Percentiles rank a stretch among this genome's conserved stretches.
These are phyloP conservation scores for Aspergillus kassunensis DNA, from an alignment of 495 filamentous ascomycete genomes.

Conservation along the genomic window DNA sequence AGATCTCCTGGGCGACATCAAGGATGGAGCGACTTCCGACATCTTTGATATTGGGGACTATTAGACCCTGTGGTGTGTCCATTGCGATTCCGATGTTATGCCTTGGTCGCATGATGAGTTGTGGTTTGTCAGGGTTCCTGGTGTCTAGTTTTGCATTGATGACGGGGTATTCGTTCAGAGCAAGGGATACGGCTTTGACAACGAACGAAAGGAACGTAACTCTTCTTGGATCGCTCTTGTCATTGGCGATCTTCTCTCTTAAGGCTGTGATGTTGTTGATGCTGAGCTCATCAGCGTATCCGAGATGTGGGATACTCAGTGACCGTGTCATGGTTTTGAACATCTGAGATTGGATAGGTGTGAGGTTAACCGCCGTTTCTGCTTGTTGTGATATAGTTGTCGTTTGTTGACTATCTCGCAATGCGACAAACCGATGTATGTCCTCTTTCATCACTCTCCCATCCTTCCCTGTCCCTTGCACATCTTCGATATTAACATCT, in stretches of 20 bases:
- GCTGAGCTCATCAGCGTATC: constrained; percentile 84
- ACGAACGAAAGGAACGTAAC: constrained; percentile 91
- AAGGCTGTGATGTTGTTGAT: constrained; percentile 67
- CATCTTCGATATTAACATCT: constrained; percentile 67
- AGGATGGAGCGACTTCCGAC: constrained; percentile 70
- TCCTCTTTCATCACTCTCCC: constrained; percentile 93
- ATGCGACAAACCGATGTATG: constrained; percentile 64
- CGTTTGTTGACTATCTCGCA: constrained; percentile 20
- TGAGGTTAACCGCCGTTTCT: constrained; percentile 64
- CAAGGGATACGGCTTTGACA: constrained; percentile 87
- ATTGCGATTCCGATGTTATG: constrained; percentile 97
- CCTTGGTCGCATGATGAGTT: constrained; percentile 67
- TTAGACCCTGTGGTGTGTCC: constrained; percentile 83
- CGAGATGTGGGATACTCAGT: constrained; percentile 85
- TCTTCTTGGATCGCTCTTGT: constrained; percentile 50
- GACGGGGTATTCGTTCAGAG: constrained; percentile 74
- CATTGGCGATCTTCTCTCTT: constrained; percentile 54
- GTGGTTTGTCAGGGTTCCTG: constrained; percentile 54
- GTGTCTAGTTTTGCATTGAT: constrained; percentile 81
- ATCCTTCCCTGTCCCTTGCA: constrained; percentile 85
- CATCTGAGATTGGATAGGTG: constrained; percentile 84
- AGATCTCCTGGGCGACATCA: constrained; percentile 71
- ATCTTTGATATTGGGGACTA: constrained; percentile 93
- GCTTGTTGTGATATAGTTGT: constrained; percentile 43
- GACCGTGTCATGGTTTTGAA: constrained; percentile 98